Evolutionary conservation across 2,329 filamentous ascomycete genomes (phyloP), one percentile per base, ranked within the genome.

Genomic region (Graphilbum fragrans): DNA sequence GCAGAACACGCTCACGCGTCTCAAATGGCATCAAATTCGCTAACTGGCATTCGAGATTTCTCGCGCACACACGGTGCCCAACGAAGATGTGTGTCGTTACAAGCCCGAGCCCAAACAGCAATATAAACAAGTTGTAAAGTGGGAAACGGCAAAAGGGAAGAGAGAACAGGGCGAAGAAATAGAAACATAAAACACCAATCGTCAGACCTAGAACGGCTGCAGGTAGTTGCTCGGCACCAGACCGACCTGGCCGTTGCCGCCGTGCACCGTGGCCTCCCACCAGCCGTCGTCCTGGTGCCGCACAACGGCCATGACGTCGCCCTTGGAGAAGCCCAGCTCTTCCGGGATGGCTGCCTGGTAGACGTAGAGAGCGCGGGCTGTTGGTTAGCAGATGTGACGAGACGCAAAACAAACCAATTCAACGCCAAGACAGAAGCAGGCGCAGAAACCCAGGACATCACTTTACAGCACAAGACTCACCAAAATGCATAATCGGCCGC

Each of bases 201-300:
- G 21, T 29, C 18, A 33, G 10, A 31, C 37, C 56, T 54, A 72
- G 46, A 66, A 68, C 35, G 69, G 62, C 58, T 77, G 71, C 45
- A 82, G 65, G 52, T 82, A 82, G 56, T 82, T 82, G 59, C 77
- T 81, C 49, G 77, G 77, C 49, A 82, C 77, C 54, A 82, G 65
- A 46, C 77, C 77, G 44, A 70, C 57, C 38, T 62, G 69, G 38
- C 71, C 76, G 47, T 69, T 73, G 48, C 72, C 70, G 20, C 80
- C 80, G 36, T 88, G 84, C 33, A 95, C 77, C 60, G 95, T 90
- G 12, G 93, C 93, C 65, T 98, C 92, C 92, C 93, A 98, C 92
- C 92, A 98, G 18, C 92, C 92, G 56, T 98, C 92, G 58, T 98
- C 92, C 62, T 98, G 92, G 54, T 94, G 77, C 45, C 88, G 74